phyloP scores from a whole-genome alignment of 768 basidiomycete genomes.

The Phylloporus arenicola region DNA sequence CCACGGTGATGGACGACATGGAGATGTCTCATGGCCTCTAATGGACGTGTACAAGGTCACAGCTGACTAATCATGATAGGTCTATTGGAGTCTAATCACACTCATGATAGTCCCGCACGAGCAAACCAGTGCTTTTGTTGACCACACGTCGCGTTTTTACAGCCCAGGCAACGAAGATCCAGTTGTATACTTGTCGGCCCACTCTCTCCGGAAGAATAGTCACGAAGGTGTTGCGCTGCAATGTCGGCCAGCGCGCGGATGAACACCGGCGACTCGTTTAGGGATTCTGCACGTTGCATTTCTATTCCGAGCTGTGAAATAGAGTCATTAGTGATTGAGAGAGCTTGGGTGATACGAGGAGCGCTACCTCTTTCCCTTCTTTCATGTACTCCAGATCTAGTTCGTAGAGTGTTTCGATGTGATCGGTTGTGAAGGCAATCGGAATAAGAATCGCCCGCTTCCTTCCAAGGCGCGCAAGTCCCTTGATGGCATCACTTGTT shows the following conservation, averaged over 20 bases:
- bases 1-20: conserved; percentile 55
- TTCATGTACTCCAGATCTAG: conserved; percentile 89
- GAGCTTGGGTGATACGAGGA: background rate
- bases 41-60: background rate
- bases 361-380: conserved; percentile 83
- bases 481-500: conserved; percentile 87
- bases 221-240: conserved; percentile 69
- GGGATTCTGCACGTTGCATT: conserved; percentile 79
- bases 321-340: background rate
- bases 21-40: background rate
- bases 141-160: conserved; percentile 82
- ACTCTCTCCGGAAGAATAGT: conserved; percentile 47
- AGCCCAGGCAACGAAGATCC: conserved; percentile 87
- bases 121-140: conserved; percentile 89
- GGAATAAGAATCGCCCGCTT: conserved; percentile 83
- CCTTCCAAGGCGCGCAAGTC: conserved; percentile 67
- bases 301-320: conserved; percentile 77
- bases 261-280: conserved; percentile 96
- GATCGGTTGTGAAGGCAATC: conserved; percentile 98
- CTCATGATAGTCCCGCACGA: conserved; percentile 55
- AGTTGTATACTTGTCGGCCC: conserved; percentile 75
- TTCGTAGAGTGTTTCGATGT: conserved; percentile 98
- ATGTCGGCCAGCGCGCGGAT: conserved; percentile 94
- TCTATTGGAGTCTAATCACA: background rate
- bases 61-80: conserved; percentile 25